Percentiles rank a stretch among this genome's conserved stretches.
Conservation (phyloP, 306 rosid genomes). For the Trifolium fragiferum region DNA sequence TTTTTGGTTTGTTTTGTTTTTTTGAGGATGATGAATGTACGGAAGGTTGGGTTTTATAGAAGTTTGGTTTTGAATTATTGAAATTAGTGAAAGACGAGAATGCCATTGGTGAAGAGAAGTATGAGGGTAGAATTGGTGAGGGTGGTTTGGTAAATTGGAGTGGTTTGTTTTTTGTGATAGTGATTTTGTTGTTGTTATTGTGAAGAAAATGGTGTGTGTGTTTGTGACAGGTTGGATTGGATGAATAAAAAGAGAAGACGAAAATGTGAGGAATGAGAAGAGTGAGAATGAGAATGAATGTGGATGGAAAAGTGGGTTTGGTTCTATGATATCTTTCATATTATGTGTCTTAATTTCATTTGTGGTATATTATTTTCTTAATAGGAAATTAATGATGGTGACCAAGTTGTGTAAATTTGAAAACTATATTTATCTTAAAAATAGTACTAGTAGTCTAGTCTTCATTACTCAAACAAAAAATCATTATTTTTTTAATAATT, state of each 20-base stretch:
- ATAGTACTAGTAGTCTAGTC: too few relatives aligned
- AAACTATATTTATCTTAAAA: too few relatives aligned
- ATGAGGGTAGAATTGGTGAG: neutral
- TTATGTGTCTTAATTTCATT: neutral
- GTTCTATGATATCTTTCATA: neutral
- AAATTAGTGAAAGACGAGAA: constrained; percentile 42
- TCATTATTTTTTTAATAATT: too few relatives aligned
- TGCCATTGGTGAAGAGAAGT: neutral
- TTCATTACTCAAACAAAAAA: too few relatives aligned
- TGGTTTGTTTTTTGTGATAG: neutral
- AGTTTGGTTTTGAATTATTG: constrained; percentile 4
- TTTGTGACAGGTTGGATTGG: constrained; percentile 3
- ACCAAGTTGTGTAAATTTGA: too few relatives aligned
- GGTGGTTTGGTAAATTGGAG: constrained; percentile 33
- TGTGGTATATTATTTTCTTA: neutral
- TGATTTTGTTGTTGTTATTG: neutral
- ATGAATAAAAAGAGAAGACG: neutral
- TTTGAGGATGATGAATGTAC: neutral
- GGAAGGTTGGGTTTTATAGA: neutral
- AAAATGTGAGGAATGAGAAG: neutral
- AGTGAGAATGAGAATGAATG: neutral
- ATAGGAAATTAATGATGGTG: neutral
- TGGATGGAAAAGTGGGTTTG: constrained; percentile 11
- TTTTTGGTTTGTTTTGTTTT: neutral
- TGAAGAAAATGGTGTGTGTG: neutral